Percentiles rank a stretch among this genome's conserved stretches.
Evolutionary conservation across 2,329 filamentous ascomycete genomes (phyloP).

Genomic region (Aureobasidium sp.): DNA sequence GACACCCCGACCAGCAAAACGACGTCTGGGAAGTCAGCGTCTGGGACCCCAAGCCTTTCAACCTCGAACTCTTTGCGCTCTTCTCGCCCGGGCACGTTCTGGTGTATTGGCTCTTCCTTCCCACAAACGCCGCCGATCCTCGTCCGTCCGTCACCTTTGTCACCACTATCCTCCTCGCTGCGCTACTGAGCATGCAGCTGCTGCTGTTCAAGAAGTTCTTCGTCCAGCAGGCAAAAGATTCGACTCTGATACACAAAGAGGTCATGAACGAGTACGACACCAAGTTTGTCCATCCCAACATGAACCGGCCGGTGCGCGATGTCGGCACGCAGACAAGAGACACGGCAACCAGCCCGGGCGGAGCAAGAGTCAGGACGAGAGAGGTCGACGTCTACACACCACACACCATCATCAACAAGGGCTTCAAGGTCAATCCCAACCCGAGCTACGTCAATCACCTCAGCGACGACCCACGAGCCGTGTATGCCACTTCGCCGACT

Average conservation of each 20-base stretch:
- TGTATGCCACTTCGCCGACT: slow-evolving; percentile 18
- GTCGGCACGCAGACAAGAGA: slow-evolving; percentile 70
- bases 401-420: slow-evolving; percentile 59
- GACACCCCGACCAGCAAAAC: slow-evolving; percentile 70
- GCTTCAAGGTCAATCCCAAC: slow-evolving; percentile 77
- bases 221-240: slow-evolving; percentile 78
- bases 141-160: slow-evolving; percentile 80
- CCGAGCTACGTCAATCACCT: slow-evolving; percentile 59
- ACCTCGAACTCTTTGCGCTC: slow-evolving; percentile 72
- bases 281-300: slow-evolving; percentile 85
- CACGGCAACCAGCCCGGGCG: slow-evolving; percentile 28
- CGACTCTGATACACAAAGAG: slow-evolving; percentile 76
- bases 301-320: slow-evolving; percentile 72
- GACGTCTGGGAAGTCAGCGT: slow-evolving; percentile 94
- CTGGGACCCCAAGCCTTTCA: slow-evolving; percentile 88
- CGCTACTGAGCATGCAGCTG: slow-evolving; percentile 70
- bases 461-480: slow-evolving; percentile 14
- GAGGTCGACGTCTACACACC: slow-evolving; percentile 58
- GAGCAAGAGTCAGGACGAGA: slow-evolving; percentile 24
- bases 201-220: slow-evolving; percentile 66
- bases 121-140: slow-evolving; percentile 66
- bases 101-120: slow-evolving; percentile 82
- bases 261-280: slow-evolving; percentile 93
- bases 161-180: slow-evolving; percentile 70
- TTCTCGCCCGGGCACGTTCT: slow-evolving; percentile 94